These are phyloP conservation scores for Crithidia fasciculata DNA, from an alignment of 208 protist genomes.

Conservation along the genomic window DNA sequence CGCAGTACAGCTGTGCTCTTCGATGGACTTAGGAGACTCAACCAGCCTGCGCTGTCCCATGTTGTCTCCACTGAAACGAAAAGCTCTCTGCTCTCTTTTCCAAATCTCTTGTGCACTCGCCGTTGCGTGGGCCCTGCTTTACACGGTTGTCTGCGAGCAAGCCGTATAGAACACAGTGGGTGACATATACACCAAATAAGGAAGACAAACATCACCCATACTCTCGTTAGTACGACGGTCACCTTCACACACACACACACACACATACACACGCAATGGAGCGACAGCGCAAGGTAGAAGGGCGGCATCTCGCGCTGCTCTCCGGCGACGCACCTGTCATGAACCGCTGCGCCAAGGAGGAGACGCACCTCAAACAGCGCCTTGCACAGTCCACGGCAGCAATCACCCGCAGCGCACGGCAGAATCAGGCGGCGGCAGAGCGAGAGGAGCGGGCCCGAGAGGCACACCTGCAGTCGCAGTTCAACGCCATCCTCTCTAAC, in stretches of 20 bases:
- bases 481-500: slow-evolving; percentile 30
- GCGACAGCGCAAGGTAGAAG: slow-evolving; percentile 23
- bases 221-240: too few relatives aligned
- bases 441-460: slow-evolving; percentile 39
- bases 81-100: too few relatives aligned
- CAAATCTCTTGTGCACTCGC: too few relatives aligned
- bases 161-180: too few relatives aligned
- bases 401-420: slow-evolving; percentile 10
- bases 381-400: slow-evolving; percentile 32
- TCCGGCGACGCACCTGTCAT: slow-evolving; percentile 40
- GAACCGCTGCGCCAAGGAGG: slow-evolving; percentile 40
- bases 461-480: slow-evolving; percentile 37
- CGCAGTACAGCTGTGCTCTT: too few relatives aligned
- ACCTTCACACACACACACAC: not conserved
- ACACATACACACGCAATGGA: slow-evolving; percentile 5
- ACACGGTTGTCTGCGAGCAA: too few relatives aligned
- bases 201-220: too few relatives aligned
- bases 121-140: too few relatives aligned
- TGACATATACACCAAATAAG: too few relatives aligned
- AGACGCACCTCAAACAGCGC: slow-evolving; percentile 32
- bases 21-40: too few relatives aligned
- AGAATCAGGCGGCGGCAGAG: slow-evolving; percentile 19
- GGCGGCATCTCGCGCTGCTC: slow-evolving; percentile 44
- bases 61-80: too few relatives aligned
- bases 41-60: too few relatives aligned